These are phyloP conservation scores for Penicillium paradoxum DNA, from an alignment of 495 filamentous ascomycete genomes.

Conservation along the genomic window DNA sequence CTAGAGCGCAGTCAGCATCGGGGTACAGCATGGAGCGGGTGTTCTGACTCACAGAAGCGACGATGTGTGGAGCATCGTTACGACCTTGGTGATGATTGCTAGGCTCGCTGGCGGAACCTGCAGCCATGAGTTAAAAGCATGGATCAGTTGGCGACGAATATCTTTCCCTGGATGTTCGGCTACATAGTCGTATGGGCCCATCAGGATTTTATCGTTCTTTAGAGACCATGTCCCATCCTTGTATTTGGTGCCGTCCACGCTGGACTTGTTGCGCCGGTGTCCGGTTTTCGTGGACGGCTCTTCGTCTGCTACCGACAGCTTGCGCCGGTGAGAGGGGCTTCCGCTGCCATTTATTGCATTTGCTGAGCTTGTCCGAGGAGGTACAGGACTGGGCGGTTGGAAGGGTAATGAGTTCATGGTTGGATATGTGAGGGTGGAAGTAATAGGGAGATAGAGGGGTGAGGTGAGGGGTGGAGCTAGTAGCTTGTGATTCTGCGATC, in stretches of 20 bases:
- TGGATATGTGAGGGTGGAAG: neutral
- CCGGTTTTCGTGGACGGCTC: slow-evolving; percentile 30
- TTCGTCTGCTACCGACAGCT: slow-evolving; percentile 44
- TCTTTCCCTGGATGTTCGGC: slow-evolving; percentile 85
- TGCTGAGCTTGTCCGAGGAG: slow-evolving; percentile 67
- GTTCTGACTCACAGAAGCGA: slow-evolving; percentile 61
- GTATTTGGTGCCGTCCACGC: slow-evolving; percentile 47
- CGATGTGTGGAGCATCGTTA: slow-evolving; percentile 91
- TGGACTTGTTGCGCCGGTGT: slow-evolving; percentile 40
- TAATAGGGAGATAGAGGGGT: slow-evolving; percentile 1
- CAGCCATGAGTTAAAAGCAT: slow-evolving; percentile 87
- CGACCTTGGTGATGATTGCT: slow-evolving; percentile 77
- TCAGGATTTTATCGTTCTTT: slow-evolving; percentile 72
- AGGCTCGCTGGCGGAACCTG: slow-evolving; percentile 74
- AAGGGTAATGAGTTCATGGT: slow-evolving; percentile 29
- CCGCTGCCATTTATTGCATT: slow-evolving; percentile 34
- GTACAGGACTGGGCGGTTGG: slow-evolving; percentile 63
- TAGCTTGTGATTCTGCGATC: neutral
- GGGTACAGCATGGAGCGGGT: neutral
- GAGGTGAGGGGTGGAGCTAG: neutral
- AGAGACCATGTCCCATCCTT: slow-evolving; percentile 57
- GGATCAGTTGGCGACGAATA: slow-evolving; percentile 76
- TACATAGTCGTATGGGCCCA: slow-evolving; percentile 87
- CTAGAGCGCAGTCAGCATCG: slow-evolving; percentile 24
- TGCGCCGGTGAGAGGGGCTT: slow-evolving; percentile 35